Conservation (phyloP, 176 grass and related monocot genomes). For the Phyllostachys edulis region DNA sequence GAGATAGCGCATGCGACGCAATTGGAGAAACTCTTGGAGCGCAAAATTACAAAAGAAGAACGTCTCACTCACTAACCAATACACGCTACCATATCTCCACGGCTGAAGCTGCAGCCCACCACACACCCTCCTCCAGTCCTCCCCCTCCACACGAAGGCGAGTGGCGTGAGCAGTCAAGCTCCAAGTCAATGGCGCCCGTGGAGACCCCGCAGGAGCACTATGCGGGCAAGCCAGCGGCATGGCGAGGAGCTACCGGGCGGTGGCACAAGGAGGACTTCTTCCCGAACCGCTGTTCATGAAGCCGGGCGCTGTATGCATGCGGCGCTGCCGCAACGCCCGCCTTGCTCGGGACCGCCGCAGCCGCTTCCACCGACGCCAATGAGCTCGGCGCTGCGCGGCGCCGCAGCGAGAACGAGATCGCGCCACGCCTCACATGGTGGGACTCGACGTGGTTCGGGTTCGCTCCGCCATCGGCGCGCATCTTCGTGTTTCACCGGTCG, state of each 20-base stretch:
- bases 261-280: conserved; percentile 84
- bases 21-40: not conserved
- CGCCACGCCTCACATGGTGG: conserved; percentile 88
- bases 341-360: conserved; percentile 55
- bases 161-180: not conserved
- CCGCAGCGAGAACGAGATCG: conserved; percentile 92
- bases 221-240: not conserved
- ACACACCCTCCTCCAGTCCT: conserved; percentile 2
- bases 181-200: conserved; percentile 16
- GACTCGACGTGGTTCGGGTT: conserved; percentile 96
- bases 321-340: conserved; percentile 48
- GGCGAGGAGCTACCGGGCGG: conserved; percentile 71
- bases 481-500: conserved; percentile 89
- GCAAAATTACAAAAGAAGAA: not conserved
- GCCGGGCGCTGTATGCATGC: conserved; percentile 56
- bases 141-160: not conserved
- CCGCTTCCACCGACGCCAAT: conserved; percentile 63
- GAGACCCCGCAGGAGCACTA: not conserved
- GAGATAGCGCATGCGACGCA: not conserved
- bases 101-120: conserved; percentile 5
- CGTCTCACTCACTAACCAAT: not conserved
- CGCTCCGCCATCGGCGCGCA: conserved; percentile 81
- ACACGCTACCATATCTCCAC: conserved; percentile 22
- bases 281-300: conserved; percentile 84
- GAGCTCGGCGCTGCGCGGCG: conserved; percentile 65